phyloP scores from a whole-genome alignment of 495 filamentous ascomycete species.

The Aspergillus hancockii region DNA sequence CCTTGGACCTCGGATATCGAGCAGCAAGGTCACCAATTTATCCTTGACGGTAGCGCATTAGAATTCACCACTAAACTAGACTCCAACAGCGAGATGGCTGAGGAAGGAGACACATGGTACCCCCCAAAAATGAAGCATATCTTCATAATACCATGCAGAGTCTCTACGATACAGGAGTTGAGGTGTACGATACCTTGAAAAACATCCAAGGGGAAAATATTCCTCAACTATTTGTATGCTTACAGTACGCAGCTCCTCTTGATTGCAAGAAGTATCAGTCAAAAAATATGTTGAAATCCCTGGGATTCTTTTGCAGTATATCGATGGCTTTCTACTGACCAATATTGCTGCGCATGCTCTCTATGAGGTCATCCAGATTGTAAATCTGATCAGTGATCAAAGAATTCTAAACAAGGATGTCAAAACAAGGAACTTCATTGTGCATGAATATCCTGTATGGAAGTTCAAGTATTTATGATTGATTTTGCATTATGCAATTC shows the following conservation, averaged over 20 bases:
- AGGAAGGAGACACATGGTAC: constrained; percentile 21
- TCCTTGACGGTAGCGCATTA: constrained; percentile 16
- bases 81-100: background rate
- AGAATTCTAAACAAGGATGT: constrained; percentile 33
- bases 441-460: constrained; percentile 9
- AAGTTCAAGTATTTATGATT: constrained; percentile 29
- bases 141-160: constrained; percentile 13
- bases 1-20: constrained; percentile 25
- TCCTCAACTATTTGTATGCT: constrained; percentile 15
- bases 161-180: constrained; percentile 19
- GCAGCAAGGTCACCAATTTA: constrained; percentile 22
- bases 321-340: constrained; percentile 27
- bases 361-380: constrained; percentile 26
- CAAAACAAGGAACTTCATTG: constrained; percentile 30
- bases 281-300: constrained; percentile 17
- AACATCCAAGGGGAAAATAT: constrained; percentile 24
- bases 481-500: constrained; percentile 32
- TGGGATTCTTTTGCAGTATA: constrained; percentile 27
- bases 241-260: constrained; percentile 7
- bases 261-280: background rate
- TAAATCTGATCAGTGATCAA: constrained; percentile 20
- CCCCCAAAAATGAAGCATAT: constrained; percentile 23
- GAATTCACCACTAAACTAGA: constrained; percentile 18
- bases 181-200: constrained; percentile 20
- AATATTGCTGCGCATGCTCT: constrained; percentile 21